Evolutionary conservation across 805 yeast genomes (phyloP), one percentile per base, ranked within the genome.

Genomic region (Wickerhamiella australiensis): DNA sequence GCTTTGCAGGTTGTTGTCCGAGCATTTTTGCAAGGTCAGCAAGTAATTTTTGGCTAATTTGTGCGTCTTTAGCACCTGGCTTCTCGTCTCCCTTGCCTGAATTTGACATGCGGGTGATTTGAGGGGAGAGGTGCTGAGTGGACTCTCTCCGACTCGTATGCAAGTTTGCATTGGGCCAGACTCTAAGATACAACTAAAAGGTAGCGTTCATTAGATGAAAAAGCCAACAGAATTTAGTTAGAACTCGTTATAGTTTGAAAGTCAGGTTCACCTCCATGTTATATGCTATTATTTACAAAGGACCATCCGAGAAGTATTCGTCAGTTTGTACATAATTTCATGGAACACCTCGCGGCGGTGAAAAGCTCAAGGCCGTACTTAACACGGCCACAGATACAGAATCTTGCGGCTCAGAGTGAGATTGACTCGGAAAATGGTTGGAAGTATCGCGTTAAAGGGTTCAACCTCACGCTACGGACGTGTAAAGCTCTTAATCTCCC

Each of bases 291-390:
- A n/a, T n/a, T n/a, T n/a, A n/a, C n/a, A n/a, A n/a, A n/a, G n/a
- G n/a, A n/a, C 20, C 21, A 20, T 38, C 26, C 42, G 8, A n/a
- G 5, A 21, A 38, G 38, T 38, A 38, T 38, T 38, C 42, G 42
- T 38, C 42, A 38, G 42, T 38, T 38, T 22, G 42, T 38, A 38
- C 42, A 38, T 38, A 38, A 38, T 38, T 38, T 17, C 44, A 41
- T 41, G 44, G 44, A 41, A 5, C 47, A 45, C 17, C 22, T 45
- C 33, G 23, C 47, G 22, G 41, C 47, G 15, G 49, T 46, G 13
- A 26, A 46, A 22, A 37, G 37, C 23, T 72, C 83, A 11, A 66
- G 85, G 50, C 87, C 86, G 0, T 81, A 69, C 60, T 65, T 81
- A 49, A 75, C 84, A 0, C 65, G 68, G 36, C 63, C 68, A 21